Evolutionary conservation across 495 filamentous ascomycete species (phyloP), one percentile per base, ranked within the genome.

Genomic region (Tuber calosporum): DNA sequence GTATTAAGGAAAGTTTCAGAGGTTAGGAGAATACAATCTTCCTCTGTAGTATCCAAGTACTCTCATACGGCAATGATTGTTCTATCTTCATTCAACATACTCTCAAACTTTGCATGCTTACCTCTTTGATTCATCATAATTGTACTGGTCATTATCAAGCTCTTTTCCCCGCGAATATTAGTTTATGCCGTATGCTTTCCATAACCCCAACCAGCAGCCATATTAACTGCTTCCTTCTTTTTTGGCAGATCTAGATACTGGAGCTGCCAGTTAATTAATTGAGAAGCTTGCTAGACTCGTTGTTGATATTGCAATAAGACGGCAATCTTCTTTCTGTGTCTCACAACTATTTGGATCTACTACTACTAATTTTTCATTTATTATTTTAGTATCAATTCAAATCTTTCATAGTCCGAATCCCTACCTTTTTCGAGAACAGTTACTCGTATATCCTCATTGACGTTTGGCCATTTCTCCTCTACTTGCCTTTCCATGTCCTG

Each of bases 251-350:
- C 30, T 1, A 36, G 67, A 40, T 22, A 13, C 6, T 69, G 38
- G 9, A 69, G 30, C 30, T 69, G 67, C 67, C 67, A 69, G 30
- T 40, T 39, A 30, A 69, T 69, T n/a, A 69, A 69, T n/a, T 41
- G 67, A 20, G 22, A 6, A 17, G 39, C 19, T 26, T 69, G 8
- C 30, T 15, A 36, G 36, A 2, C 38, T 13, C 34, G 36, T 19
- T 69, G 13, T 13, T 41, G 36, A 39, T 36, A 5, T 19, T 8
- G 8, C 6, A 38, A 38, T 38, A 6, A 2, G 6, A 2, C 2
- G 2, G 37, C 37, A 38, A 38, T 38, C 6, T 38, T 38, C 2
- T 38, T 38, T 38, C 6, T 38, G 6, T 38, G 37, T 38, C 6
- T 2, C 6, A 38, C 2, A 38, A 38, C 37, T 38, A 38, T 6